Percentiles rank a stretch among this genome's conserved stretches.
phyloP scores from a whole-genome alignment of 352 stramenopile species.

The Phytophthora fragariae region DNA sequence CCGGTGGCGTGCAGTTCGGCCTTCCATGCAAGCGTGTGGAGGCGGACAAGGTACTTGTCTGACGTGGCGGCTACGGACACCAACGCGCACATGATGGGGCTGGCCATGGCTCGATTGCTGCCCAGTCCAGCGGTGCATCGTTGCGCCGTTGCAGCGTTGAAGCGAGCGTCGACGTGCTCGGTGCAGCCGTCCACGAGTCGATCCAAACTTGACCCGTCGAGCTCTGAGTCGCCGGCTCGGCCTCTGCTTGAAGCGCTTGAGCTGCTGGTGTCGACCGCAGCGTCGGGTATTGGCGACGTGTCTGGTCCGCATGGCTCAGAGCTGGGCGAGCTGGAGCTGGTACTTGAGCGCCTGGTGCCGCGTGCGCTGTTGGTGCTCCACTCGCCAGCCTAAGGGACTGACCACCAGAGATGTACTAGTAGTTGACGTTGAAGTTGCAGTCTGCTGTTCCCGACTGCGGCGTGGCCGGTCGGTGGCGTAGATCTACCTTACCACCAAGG shows the following conservation, averaged over 20 bases:
- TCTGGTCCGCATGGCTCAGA: conserved; percentile 3
- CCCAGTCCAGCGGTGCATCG: conserved; percentile 23
- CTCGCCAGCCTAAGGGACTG: conserved; percentile 9
- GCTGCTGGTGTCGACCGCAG: conserved; percentile 24
- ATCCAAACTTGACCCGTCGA: conserved; percentile 23
- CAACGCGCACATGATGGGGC: conserved; percentile 59
- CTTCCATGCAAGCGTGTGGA: conserved; percentile 59
- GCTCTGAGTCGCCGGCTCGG: not conserved
- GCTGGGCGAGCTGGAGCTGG: conserved; percentile 24
- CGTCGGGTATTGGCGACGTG: not conserved
- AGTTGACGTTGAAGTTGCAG: conserved; percentile 3
- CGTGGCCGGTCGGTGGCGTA: conserved; percentile 6
- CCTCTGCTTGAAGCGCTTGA: conserved; percentile 35
- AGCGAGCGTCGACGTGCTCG: conserved; percentile 9
- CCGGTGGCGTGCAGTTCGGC: conserved; percentile 51
- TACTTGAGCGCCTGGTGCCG: conserved; percentile 26
- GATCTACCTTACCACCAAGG: conserved; percentile 23
- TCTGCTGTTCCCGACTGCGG: not conserved
- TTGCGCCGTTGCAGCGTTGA: conserved; percentile 32
- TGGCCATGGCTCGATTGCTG: conserved; percentile 47
- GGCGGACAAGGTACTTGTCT: conserved; percentile 41
- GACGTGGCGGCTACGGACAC: conserved; percentile 50
- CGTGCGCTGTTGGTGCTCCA: conserved; percentile 30
- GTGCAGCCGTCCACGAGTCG: not conserved
- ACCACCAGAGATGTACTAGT: not conserved